Base-by-base conservation (phyloP, 306 rosid species). In the Ochetophila trinervis region DNA sequence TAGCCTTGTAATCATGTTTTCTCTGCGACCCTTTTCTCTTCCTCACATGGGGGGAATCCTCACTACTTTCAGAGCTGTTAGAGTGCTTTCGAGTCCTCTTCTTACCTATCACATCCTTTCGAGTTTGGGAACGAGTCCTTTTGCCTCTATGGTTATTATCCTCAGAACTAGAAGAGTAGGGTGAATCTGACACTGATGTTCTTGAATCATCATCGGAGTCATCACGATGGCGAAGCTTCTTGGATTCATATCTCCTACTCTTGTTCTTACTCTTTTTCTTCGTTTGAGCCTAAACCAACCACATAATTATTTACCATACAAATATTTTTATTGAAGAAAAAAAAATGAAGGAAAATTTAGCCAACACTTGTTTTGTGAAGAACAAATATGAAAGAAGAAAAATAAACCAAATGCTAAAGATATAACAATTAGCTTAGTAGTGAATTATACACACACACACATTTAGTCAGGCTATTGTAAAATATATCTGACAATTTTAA, bases 21-120 rank as follows among this genome's bases (percentile, higher is more conserved):
- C 82, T 87, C 85, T 86, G 87, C 0, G 61, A 68, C 71, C 71
- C 62, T 63, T 76, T 85, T 74, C 81, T 86, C 88, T 84, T 89
- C 80, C 80, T 82, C 63, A 15, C 58, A 80, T 7, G 47, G 19
- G 74, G 52, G 69, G 89, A 77, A 20, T 72, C 86, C 76, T 77
- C 74, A 14, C 85, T 85, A 61, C 85, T 79, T 59, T 85, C 85
- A 65, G 22, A 21, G 59, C 81, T 76, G 59, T 14, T 34, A 35
- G 86, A 85, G 6, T 51, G 86, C 59, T 70, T 85, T 66, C 59
- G 72, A 63, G 67, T 59, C 79, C 57, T 86, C 78, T 81, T 89
- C 40, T 63, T 70, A 71, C 71, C 71, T 60, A 76, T 82, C 30
- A 20, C 81, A 61, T 75, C 82, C 79, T 77, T 93, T 52, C 73